A percentile compares a stretch with the other conserved stretches of the same genome.
These are phyloP conservation scores for Penicillium sp. DNA, from an alignment of 2,329 filamentous ascomycete species.

Conservation along the genomic window DNA sequence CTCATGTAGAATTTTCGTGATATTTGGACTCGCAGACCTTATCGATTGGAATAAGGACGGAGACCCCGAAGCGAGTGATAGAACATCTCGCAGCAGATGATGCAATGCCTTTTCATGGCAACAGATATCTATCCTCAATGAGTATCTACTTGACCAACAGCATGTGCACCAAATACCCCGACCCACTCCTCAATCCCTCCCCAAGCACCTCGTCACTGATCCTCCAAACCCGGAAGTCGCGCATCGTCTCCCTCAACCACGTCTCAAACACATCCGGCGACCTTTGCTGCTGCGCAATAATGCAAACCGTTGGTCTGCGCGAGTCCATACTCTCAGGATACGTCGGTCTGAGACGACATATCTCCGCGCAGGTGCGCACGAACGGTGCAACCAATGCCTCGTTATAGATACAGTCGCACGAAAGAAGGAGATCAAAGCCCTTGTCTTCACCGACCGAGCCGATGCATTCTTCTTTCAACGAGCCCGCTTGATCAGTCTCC, in stretches of 20 bases:
- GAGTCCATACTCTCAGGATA: slow-evolving; percentile 18
- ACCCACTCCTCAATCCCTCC: slow-evolving; percentile 60
- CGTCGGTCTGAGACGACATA: slow-evolving; percentile 62
- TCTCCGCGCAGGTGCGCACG: slow-evolving; percentile 76
- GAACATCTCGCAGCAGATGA: too few species aligned
- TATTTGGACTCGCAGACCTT: too few species aligned
- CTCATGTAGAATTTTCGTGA: too few species aligned
- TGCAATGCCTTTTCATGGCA: too few species aligned
- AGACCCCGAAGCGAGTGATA: too few species aligned
- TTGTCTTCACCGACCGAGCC: slow-evolving; percentile 22
- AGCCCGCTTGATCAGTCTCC: slow-evolving; percentile 60
- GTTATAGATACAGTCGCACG: slow-evolving; percentile 96
- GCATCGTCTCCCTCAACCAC: slow-evolving; percentile 72
- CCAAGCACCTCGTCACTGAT: slow-evolving; percentile 66
- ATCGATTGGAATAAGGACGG: too few species aligned
- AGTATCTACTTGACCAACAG: slow-evolving; percentile 61
- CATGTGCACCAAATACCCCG: slow-evolving; percentile 82
- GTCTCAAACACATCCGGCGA: slow-evolving; percentile 80
- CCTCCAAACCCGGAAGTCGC: slow-evolving; percentile 73
- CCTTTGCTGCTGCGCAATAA: slow-evolving; percentile 87
- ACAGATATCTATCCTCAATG: too few species aligned
- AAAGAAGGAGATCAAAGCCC: slow-evolving; percentile 73
- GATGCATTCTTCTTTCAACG: slow-evolving; percentile 39
- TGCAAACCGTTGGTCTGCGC: slow-evolving; percentile 62
- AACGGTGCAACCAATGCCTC: slow-evolving; percentile 79